Percentiles rank a stretch among this genome's conserved stretches.
Evolutionary conservation across 768 basidiomycete genomes (phyloP).

Genomic region (Cystofilobasidium macerans): DNA sequence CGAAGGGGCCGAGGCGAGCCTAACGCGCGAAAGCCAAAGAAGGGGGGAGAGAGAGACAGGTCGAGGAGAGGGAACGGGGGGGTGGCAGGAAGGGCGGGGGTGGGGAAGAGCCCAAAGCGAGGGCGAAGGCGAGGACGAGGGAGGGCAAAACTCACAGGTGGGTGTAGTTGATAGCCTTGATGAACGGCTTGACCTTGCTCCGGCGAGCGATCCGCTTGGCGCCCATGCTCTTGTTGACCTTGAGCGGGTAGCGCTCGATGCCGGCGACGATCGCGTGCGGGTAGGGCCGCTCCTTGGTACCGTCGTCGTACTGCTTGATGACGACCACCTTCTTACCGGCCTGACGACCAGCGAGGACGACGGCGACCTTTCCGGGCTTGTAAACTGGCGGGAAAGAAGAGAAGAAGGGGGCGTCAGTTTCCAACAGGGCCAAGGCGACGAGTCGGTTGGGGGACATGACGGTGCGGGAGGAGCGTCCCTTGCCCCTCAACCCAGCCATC

Average conservation of each 20-base stretch:
- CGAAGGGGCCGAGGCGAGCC: too few species aligned
- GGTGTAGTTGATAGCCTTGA: constrained; percentile 97
- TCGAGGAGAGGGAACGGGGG: too few species aligned
- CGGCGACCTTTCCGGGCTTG: constrained; percentile 77
- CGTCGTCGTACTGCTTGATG: constrained; percentile 94
- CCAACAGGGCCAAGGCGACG: neutral
- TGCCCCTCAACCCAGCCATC: too few species aligned
- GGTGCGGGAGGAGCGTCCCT: too few species aligned
- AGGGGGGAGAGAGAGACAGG: too few species aligned
- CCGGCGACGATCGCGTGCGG: constrained; percentile 98
- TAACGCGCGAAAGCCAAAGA: too few species aligned
- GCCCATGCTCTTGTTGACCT: constrained; percentile 95
- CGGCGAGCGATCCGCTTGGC: constrained; percentile 83
- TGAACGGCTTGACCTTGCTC: constrained; percentile 98
- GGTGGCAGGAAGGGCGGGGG: too few species aligned
- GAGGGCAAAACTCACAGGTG: constrained; percentile 48
- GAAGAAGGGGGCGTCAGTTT: neutral
- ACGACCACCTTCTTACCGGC: constrained; percentile 99
- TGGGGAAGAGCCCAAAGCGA: too few species aligned
- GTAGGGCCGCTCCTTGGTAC: constrained; percentile 89
- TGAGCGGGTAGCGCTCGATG: constrained; percentile 93
- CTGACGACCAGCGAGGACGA: constrained; percentile 97
- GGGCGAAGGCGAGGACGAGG: too few species aligned
- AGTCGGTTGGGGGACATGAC: too few species aligned
- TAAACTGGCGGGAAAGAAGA: constrained; percentile 35